Percentiles rank a stretch among this genome's conserved stretches.
These are phyloP conservation scores for Achlya hypogyna DNA, from an alignment of 352 stramenopile species.

Conservation along the genomic window DNA sequence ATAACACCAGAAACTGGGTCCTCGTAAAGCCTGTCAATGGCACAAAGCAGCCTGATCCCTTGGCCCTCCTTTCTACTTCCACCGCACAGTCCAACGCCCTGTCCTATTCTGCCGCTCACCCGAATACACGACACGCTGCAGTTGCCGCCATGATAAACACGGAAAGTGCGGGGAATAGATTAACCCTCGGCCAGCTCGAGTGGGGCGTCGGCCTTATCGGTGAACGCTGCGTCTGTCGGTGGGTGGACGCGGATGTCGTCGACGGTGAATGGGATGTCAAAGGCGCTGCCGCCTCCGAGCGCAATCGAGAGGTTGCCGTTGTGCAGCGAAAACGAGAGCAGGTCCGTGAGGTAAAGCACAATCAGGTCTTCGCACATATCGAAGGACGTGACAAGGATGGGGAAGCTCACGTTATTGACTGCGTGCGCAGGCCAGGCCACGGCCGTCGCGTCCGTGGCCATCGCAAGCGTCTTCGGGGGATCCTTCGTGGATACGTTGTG, in stretches of 20 bases:
- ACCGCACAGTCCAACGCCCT: too few species aligned
- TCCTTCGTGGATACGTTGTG: slow-evolving; percentile 24
- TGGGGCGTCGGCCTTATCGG: too few species aligned
- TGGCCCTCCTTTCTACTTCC: too few species aligned
- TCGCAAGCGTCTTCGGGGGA: slow-evolving; percentile 28
- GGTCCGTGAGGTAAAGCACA: slow-evolving; percentile 49
- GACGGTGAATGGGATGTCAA: slow-evolving; percentile 64
- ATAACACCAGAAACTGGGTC: too few species aligned
- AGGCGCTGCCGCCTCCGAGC: slow-evolving; percentile 42
- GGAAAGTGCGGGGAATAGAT: too few species aligned
- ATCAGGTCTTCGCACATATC: slow-evolving; percentile 55
- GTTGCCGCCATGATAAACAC: too few species aligned
- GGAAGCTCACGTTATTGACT: slow-evolving; percentile 53
- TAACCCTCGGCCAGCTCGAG: too few species aligned
- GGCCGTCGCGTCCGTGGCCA: slow-evolving; percentile 39
- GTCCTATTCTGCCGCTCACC: too few species aligned
- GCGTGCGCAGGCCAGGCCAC: slow-evolving; percentile 52
- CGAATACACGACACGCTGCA: too few species aligned
- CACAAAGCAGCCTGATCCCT: too few species aligned
- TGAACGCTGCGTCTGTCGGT: not conserved
- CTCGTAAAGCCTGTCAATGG: too few species aligned
- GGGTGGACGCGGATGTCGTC: slow-evolving; percentile 58
- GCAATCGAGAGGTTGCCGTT: slow-evolving; percentile 47
- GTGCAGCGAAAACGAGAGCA: slow-evolving; percentile 57
- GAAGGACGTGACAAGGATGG: slow-evolving; percentile 44